phyloP scores from a whole-genome alignment of 306 rosid species.

The Boehmeria nivea region DNA sequence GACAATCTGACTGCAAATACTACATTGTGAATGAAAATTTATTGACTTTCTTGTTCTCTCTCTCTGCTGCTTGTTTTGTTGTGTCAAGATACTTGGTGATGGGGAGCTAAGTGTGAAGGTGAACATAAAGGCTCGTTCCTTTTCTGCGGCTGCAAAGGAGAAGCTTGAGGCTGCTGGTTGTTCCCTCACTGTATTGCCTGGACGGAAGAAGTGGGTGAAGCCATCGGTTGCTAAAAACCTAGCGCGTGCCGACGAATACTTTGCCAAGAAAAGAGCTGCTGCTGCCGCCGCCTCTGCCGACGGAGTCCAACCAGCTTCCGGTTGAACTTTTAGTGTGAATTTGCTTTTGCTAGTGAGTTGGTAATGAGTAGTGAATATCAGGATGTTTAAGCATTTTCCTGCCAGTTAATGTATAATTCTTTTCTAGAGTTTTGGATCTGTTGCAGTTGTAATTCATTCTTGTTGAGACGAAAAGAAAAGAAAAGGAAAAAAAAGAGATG shows the following conservation, averaged over 20 bases:
- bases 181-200: constrained; percentile 72
- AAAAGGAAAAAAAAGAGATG: no score
- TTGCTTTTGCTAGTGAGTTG: constrained; percentile 19
- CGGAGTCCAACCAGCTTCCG: constrained; percentile 22
- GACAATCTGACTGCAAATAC: not conserved
- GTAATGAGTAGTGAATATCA: constrained; percentile 17
- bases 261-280: constrained; percentile 78
- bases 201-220: constrained; percentile 96
- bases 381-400: constrained; percentile 16
- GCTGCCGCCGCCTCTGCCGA: constrained; percentile 44
- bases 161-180: constrained; percentile 85
- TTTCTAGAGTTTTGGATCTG: not conserved
- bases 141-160: constrained; percentile 79
- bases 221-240: constrained; percentile 87
- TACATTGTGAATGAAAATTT: not conserved
- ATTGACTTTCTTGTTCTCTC: no score
- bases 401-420: constrained; percentile 10
- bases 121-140: constrained; percentile 75
- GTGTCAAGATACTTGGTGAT: constrained; percentile 70
- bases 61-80: constrained; percentile 4
- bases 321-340: not conserved
- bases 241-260: constrained; percentile 95
- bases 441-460: constrained; percentile 10
- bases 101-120: constrained; percentile 80
- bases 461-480: no score